Evolutionary conservation across 192 early-diverging fungal species (phyloP).

Genomic region (Coemansia sp.): DNA sequence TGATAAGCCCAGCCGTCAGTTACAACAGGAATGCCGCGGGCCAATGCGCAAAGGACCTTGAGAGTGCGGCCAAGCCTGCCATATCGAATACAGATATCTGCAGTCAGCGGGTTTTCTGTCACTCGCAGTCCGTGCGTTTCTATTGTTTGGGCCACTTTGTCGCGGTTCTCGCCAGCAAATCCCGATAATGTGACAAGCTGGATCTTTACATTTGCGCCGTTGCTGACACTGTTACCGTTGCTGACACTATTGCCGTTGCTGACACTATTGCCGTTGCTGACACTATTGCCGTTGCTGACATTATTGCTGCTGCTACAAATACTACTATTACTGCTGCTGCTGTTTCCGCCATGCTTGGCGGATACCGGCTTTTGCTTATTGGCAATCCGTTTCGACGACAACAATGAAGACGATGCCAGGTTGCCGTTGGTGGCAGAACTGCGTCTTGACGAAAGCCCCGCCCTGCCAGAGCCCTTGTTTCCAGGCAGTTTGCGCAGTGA

Average conservation of each 20-base stretch:
- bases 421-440: constrained; percentile 1
- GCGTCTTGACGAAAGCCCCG: constrained; percentile 30
- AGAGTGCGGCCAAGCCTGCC: constrained; percentile 37
- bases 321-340: no score
- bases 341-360: no score
- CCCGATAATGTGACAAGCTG: constrained; percentile 22
- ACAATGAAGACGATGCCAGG: neutral
- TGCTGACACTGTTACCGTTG: neutral
- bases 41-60: constrained; percentile 48
- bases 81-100: constrained; percentile 29
- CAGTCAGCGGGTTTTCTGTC: constrained; percentile 36
- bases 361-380: no score
- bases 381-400: no score
- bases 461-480: constrained; percentile 24
- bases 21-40: constrained; percentile 40
- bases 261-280: neutral
- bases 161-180: constrained; percentile 12
- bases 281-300: neutral
- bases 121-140: constrained; percentile 7
- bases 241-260: neutral
- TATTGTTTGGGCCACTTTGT: neutral
- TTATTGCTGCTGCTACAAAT: neutral
- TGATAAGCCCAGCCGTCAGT: constrained; percentile 5
- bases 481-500: constrained; percentile 34
- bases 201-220: neutral